Evolutionary conservation across 257 asterid species (phyloP).

Genomic region (Lycium barbarum): DNA sequence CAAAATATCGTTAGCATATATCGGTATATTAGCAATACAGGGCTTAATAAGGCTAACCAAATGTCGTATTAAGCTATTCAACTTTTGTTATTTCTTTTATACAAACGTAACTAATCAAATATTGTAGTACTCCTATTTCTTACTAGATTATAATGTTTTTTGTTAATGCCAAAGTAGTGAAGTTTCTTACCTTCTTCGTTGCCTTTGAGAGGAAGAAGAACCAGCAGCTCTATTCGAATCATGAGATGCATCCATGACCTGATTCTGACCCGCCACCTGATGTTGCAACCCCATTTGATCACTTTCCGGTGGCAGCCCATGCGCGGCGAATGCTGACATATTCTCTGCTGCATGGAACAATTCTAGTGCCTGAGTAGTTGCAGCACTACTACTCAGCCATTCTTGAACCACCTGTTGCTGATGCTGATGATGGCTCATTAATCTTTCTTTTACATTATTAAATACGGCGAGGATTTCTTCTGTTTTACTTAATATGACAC

Average conservation of each 20-base stretch:
- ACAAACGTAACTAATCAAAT: neutral
- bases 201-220: constrained; percentile 50
- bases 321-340: neutral
- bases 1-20: neutral
- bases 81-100: neutral
- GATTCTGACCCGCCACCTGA: neutral
- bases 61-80: neutral
- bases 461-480: constrained; percentile 65
- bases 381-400: constrained; percentile 46
- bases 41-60: neutral
- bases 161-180: constrained; percentile 2
- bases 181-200: constrained; percentile 64
- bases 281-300: neutral
- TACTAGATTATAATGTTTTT: no score
- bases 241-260: constrained; percentile 35
- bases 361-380: constrained; percentile 43
- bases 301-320: constrained; percentile 20
- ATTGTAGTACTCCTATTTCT: no score
- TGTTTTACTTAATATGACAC: constrained; percentile 42
- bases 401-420: constrained; percentile 48
- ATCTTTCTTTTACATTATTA: constrained; percentile 46
- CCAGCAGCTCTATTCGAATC: constrained; percentile 38
- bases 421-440: constrained; percentile 23
- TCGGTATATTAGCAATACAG: neutral
- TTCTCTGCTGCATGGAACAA: constrained; percentile 37